Conservation (phyloP, 2,329 filamentous ascomycete species). For the Fusarium illudens region DNA sequence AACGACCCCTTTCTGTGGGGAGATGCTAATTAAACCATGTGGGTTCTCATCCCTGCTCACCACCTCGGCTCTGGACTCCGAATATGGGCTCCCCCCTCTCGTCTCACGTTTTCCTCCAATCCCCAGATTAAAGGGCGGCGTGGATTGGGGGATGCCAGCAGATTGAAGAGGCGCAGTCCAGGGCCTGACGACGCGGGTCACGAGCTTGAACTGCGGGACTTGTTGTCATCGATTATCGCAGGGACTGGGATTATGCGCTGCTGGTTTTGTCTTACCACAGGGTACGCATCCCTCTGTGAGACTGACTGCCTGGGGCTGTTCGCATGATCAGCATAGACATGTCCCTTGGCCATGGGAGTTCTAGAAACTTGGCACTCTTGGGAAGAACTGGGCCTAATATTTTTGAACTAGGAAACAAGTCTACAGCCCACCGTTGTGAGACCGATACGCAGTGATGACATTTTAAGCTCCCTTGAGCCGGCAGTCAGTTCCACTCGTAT, state of each 20-base stretch:
- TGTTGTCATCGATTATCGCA: not conserved
- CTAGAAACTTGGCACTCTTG: not conserved
- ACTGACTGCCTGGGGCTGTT: not conserved
- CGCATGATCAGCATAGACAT: constrained; percentile 1
- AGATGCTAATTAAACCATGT: constrained; percentile 40
- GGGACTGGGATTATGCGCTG: not conserved
- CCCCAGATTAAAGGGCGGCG: constrained; percentile 19
- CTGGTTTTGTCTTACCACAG: not conserved
- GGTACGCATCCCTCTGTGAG: not conserved
- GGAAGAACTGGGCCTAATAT: not conserved
- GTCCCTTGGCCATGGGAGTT: constrained; percentile 1
- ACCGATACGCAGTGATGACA: not conserved
- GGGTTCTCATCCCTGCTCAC: constrained; percentile 13
- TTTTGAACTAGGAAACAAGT: not conserved
- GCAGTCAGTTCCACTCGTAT: constrained; percentile 18
- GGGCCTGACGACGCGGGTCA: constrained; percentile 21
- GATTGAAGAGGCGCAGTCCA: constrained; percentile 35
- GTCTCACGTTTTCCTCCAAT: constrained; percentile 5
- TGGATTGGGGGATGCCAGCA: constrained; percentile 26
- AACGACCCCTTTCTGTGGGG: constrained; percentile 32
- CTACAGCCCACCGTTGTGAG: not conserved
- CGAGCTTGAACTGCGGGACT: not conserved
- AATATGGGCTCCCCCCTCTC: not conserved
- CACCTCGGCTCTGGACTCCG: constrained; percentile 1
- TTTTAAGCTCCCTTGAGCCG: not conserved